phyloP scores from a whole-genome alignment of 2,329 filamentous ascomycete species.

The Passalora sequoiae region DNA sequence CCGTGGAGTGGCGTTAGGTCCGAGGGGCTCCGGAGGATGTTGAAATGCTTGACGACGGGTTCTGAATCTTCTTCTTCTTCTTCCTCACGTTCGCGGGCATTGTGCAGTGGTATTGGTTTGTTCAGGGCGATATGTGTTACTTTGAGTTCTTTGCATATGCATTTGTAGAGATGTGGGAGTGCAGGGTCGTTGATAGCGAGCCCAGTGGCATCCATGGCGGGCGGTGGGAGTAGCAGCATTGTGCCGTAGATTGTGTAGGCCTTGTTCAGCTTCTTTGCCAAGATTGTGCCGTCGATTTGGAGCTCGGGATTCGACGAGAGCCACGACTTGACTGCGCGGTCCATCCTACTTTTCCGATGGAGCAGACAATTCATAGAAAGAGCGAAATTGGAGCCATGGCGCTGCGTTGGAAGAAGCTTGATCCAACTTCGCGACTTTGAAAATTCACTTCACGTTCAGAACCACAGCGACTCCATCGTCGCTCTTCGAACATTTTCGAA shows the following conservation, averaged over 20 bases:
- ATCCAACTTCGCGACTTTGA: too few species aligned
- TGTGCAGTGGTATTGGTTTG: slow-evolving; percentile 47
- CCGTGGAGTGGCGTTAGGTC: slow-evolving; percentile 65
- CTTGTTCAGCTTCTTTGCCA: slow-evolving; percentile 22
- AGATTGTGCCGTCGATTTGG: not conserved
- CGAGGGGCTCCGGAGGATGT: slow-evolving; percentile 67
- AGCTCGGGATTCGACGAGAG: slow-evolving; percentile 3
- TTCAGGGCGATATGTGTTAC: slow-evolving; percentile 56
- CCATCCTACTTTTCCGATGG: too few species aligned
- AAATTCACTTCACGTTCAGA: too few species aligned
- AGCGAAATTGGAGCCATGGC: too few species aligned
- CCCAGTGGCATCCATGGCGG: slow-evolving; percentile 37
- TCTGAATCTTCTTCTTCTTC: slow-evolving; percentile 13
- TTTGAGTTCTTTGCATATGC: slow-evolving; percentile 40
- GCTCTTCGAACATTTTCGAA: too few species aligned
- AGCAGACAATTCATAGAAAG: too few species aligned
- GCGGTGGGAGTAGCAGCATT: slow-evolving; percentile 52
- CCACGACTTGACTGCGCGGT: slow-evolving; percentile 19
- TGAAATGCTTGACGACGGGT: slow-evolving; percentile 43
- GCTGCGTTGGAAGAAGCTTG: too few species aligned
- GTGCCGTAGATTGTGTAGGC: slow-evolving; percentile 54
- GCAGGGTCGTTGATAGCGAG: slow-evolving; percentile 12
- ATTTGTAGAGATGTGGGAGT: slow-evolving; percentile 36
- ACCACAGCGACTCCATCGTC: too few species aligned
- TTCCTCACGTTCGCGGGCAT: not conserved